Conservation (phyloP, 2,329 filamentous ascomycete genomes). For the Aspergillus unguis region DNA sequence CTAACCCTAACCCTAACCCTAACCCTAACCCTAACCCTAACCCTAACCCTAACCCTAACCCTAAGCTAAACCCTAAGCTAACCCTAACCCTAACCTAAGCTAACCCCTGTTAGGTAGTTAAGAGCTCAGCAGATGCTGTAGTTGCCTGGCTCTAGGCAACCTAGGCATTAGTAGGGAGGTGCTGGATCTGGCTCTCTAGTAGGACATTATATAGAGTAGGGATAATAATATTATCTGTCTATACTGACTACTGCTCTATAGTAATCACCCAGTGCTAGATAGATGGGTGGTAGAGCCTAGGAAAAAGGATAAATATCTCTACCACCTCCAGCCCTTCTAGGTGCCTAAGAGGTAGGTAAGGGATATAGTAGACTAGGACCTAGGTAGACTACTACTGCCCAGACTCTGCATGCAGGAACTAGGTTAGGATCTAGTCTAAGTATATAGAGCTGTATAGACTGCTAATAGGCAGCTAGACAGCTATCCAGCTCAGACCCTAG, state of each 20-base stretch:
- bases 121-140: background rate
- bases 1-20: no score
- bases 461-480: background rate
- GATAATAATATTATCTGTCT: background rate
- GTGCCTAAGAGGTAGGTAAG: background rate
- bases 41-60: no score
- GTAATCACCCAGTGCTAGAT: background rate
- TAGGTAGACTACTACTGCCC: background rate
- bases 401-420: background rate
- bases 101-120: background rate
- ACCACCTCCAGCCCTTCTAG: background rate
- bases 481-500: background rate
- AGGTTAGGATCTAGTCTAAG: background rate
- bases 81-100: no score
- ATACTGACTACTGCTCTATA: background rate
- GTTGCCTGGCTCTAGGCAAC: background rate
- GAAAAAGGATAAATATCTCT: background rate
- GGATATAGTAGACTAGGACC: background rate
- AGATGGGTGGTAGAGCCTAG: background rate
- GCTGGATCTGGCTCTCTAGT: background rate
- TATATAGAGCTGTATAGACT: background rate
- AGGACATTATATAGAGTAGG: background rate
- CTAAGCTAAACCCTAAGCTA: no score
- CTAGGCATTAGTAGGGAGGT: background rate
- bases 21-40: no score